Percentiles rank a stretch among this genome's conserved stretches.
Conservation (phyloP, 139 green algal species). For the Trebouxia sp. region DNA sequence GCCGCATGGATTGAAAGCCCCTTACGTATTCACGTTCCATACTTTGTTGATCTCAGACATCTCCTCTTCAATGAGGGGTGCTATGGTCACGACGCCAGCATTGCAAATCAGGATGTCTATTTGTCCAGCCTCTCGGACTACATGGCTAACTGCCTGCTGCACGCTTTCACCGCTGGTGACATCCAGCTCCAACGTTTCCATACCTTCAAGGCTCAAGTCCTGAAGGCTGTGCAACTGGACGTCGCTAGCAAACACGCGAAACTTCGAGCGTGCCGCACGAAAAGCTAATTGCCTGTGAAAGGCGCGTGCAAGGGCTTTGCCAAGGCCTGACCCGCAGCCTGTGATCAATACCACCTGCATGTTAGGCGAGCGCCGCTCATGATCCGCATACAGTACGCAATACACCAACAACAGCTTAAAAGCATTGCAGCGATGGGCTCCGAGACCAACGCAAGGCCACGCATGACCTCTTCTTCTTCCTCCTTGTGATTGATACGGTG, state of each 20-base stretch:
- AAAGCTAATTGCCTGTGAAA: neutral
- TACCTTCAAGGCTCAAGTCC: neutral
- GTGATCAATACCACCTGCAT: constrained; percentile 9
- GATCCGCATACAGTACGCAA: no score
- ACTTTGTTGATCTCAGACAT: neutral
- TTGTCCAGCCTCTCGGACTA: neutral
- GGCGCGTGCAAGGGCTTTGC: neutral
- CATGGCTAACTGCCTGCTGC: neutral
- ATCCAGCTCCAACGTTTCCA: neutral
- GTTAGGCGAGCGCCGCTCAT: no score
- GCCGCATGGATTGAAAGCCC: neutral
- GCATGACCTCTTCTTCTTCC: no score
- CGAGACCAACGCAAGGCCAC: no score
- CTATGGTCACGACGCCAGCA: neutral
- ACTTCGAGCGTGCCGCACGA: neutral
- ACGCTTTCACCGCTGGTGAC: neutral
- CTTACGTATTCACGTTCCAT: constrained; percentile 21
- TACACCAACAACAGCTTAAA: no score
- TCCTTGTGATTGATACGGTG: no score
- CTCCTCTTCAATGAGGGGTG: neutral
- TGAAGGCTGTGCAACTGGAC: neutral
- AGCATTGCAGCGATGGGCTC: no score
- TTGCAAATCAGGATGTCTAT: constrained; percentile 12
- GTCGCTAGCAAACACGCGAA: constrained; percentile 15
- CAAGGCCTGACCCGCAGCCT: neutral